Base-by-base conservation (phyloP, 2,329 filamentous ascomycete species). In the Thermoascus crustaceus region DNA sequence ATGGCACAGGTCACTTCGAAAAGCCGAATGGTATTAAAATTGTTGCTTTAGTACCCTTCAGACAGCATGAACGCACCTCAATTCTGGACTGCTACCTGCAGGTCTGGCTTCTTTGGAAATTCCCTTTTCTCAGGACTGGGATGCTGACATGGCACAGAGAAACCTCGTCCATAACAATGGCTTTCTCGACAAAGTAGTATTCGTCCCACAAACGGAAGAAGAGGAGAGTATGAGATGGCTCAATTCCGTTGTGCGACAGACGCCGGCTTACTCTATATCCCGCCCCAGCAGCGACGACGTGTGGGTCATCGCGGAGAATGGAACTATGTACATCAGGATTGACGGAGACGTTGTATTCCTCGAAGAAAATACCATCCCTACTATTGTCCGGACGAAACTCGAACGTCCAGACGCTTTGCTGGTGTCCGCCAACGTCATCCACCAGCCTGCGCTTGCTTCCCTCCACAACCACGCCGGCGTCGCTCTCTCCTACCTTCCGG, bases 361-460 rank as follows among this genome's bases (percentile, higher is more conserved):
- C 8, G 61, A 65, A 37, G 60, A 66, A 31, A 54, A 61, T 35
- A 61, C 68, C 16, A 72, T 78, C 32, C 65, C 71, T 2, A 68
- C 71, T 3, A 60, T 78, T 5, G 63, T 75, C 18, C 68, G 70
- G 42, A 72, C 69, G 13, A 70, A 69, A 41, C 50, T 72, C 32
- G 59, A 66, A 3, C 63, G 75, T 20, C 69, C 72, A 5, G 64
- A 73, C 24, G 64, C 65, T 17, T 67, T 66, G 42, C 56, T 69
- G 30, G 67, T 76, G 9, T 72, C 71, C 2, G 72, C 72, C 32
- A 76, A 77, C 42, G 61, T 78, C 14, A 58, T 76, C 43, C 77
- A 77, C 41, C 69, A 73, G 32, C 72, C 71, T 9, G 61, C 71
- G 7, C 66, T 75, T 20, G 64, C 66, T 32, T 68, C 69, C 57